Percentiles rank a stretch among this genome's conserved stretches.
These are phyloP conservation scores for Termitomyces sp. DNA, from an alignment of 768 basidiomycete genomes.

Conservation along the genomic window DNA sequence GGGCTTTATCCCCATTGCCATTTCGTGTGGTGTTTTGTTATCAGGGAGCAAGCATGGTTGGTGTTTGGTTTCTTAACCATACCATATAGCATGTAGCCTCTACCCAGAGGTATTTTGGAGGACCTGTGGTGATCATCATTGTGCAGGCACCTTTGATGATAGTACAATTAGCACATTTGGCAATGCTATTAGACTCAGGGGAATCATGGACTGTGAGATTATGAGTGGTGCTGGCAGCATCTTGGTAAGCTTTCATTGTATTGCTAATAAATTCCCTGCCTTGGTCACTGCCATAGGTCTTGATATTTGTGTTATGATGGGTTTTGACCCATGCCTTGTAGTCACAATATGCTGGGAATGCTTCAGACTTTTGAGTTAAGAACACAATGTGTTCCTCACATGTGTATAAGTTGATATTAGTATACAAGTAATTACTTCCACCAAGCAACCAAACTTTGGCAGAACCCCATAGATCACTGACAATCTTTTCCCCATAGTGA, in stretches of 20 bases:
- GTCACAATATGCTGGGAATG: constrained; percentile 1
- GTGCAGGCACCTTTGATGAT: background rate
- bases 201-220: too few relatives aligned
- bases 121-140: constrained; percentile 4
- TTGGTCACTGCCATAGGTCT: constrained; percentile 18
- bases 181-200: too few relatives aligned
- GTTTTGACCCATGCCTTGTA: constrained; percentile 22
- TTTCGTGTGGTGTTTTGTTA: background rate
- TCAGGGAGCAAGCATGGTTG: constrained; percentile 2
- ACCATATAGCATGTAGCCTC: constrained; percentile 7
- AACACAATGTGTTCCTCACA: too few relatives aligned
- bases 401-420: too few relatives aligned
- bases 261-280: too few relatives aligned
- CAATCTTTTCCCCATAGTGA: constrained; percentile 11
- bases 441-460: constrained; percentile 17
- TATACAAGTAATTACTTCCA: constrained; percentile 10
- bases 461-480: constrained; percentile 26
- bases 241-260: too few relatives aligned
- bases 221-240: too few relatives aligned
- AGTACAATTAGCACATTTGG: too few relatives aligned
- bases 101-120: constrained; percentile 8
- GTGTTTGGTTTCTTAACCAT: constrained; percentile 5
- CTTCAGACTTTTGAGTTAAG: too few relatives aligned
- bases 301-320: constrained; percentile 15
- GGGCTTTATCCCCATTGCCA: constrained; percentile 4